Evolutionary conservation across 495 filamentous ascomycete species (phyloP).

Genomic region (Talaromyces proteolyticus): DNA sequence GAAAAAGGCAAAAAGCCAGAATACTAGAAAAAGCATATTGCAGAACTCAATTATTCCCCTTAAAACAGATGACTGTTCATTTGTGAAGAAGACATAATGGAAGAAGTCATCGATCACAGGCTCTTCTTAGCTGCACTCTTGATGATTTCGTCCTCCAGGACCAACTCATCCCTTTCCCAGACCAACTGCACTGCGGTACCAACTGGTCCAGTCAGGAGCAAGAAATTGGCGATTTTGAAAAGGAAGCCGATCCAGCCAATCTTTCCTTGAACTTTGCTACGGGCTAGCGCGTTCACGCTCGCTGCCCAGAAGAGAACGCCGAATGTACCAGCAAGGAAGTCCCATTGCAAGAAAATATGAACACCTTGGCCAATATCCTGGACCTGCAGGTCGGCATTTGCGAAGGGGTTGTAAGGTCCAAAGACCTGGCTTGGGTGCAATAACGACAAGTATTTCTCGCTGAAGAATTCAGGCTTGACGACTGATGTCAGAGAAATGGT

Average conservation of each 20-base stretch:
- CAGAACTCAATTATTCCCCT: too few relatives aligned
- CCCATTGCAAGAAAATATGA: conserved; percentile 51
- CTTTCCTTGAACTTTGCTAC: conserved; percentile 27
- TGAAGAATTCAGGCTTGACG: conserved; percentile 29
- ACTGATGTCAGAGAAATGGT: conserved; percentile 34
- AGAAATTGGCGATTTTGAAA: conserved; percentile 33
- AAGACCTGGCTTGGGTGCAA: conserved; percentile 36
- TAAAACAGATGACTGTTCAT: too few relatives aligned
- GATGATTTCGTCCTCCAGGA: conserved; percentile 15
- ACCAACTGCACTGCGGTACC: conserved; percentile 46
- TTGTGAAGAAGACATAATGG: not conserved
- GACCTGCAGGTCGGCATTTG: conserved; percentile 22
- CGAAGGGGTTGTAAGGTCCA: conserved; percentile 35
- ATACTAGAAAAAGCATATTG: too few relatives aligned
- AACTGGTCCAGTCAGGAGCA: conserved; percentile 40
- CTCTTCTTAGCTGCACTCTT: not conserved
- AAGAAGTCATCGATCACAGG: not conserved
- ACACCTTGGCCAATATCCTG: conserved; percentile 41
- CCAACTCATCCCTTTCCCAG: conserved; percentile 52
- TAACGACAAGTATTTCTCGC: conserved; percentile 15
- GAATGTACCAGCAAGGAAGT: conserved; percentile 46
- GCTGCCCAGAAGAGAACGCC: conserved; percentile 51
- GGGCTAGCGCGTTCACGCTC: conserved; percentile 31
- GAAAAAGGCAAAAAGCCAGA: too few relatives aligned
- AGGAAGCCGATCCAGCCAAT: conserved; percentile 21